A percentile compares a stretch with the other conserved stretches of the same genome.
phyloP scores from a whole-genome alignment of 768 basidiomycete species.

The Tylopilus felleus region DNA sequence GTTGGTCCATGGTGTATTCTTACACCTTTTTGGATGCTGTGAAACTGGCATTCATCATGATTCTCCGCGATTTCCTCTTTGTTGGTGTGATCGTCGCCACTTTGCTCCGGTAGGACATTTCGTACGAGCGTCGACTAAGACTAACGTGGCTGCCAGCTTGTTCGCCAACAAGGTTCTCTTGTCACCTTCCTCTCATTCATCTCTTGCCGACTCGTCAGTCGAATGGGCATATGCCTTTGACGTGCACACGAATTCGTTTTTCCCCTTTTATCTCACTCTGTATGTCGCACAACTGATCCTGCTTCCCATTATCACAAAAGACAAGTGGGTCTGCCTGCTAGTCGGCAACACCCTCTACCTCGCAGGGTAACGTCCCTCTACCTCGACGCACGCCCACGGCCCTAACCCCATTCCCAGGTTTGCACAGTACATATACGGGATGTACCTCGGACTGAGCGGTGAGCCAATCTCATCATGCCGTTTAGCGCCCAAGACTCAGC shows the following conservation, averaged over 20 bases:
- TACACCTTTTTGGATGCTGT: constrained; percentile 54
- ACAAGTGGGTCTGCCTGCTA: constrained; percentile 93
- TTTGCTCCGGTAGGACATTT: constrained; percentile 56
- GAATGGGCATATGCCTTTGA: constrained; percentile 97
- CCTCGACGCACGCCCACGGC: not conserved
- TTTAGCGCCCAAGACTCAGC: not conserved
- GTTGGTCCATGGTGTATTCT: constrained; percentile 85
- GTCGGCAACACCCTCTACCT: constrained; percentile 80
- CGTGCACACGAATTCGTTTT: constrained; percentile 95
- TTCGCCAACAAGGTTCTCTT: constrained; percentile 69
- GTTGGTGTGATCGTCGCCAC: constrained; percentile 74
- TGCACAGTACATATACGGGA: constrained; percentile 87
- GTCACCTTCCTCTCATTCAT: constrained; percentile 69
- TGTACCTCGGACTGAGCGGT: constrained; percentile 86
- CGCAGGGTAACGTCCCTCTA: constrained; percentile 56
- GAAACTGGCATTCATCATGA: constrained; percentile 72
- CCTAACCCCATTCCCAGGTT: constrained; percentile 45
- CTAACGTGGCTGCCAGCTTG: constrained; percentile 42
- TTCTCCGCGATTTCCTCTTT: constrained; percentile 84
- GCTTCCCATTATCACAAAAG: constrained; percentile 74
- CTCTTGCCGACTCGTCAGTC: constrained; percentile 65
- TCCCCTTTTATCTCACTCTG: constrained; percentile 86
- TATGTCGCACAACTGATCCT: constrained; percentile 88
- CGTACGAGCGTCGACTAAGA: constrained; percentile 3
- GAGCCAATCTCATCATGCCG: constrained; percentile 21